phyloP scores from a whole-genome alignment of 2,329 filamentous ascomycete species.

The Tolypocladium capitatum region DNA sequence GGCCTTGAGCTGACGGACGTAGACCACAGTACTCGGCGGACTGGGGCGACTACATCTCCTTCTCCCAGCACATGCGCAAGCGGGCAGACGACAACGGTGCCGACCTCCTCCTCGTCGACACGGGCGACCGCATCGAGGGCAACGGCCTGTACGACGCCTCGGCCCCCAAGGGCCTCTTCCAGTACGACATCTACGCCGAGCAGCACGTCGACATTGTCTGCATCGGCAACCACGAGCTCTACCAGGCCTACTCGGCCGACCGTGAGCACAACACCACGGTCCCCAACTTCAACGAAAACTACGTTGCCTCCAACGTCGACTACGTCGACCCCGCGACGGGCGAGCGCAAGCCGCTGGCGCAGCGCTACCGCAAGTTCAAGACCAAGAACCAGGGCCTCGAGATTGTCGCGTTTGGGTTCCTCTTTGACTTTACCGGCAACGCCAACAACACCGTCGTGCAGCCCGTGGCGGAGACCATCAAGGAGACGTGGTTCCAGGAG shows the following conservation, averaged over 20 bases:
- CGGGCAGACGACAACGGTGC: constrained; percentile 65
- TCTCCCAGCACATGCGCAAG: constrained; percentile 67
- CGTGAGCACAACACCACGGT: constrained; percentile 70
- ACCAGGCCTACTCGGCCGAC: constrained; percentile 64
- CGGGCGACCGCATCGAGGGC: constrained; percentile 83
- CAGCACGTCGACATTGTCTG: constrained; percentile 76
- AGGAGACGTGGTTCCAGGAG: constrained; percentile 78
- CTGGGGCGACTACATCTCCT: constrained; percentile 96
- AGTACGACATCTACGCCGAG: constrained; percentile 73
- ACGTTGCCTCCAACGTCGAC: constrained; percentile 86
- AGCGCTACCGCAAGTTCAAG: constrained; percentile 75
- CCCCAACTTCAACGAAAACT: constrained; percentile 66
- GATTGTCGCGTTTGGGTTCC: constrained; percentile 80
- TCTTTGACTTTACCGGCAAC: constrained; percentile 88
- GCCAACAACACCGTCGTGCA: constrained; percentile 83
- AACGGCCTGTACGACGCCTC: constrained; percentile 92
- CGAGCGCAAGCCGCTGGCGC: constrained; percentile 61
- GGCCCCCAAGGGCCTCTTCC: constrained; percentile 73
- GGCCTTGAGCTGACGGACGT: background rate
- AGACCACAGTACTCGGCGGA: constrained; percentile 87
- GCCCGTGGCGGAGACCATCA: constrained; percentile 64
- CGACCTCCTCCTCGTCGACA: constrained; percentile 89
- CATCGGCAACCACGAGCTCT: constrained; percentile 91
- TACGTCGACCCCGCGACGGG: constrained; percentile 64
- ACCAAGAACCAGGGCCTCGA: constrained; percentile 80